Evolutionary conservation across 495 filamentous ascomycete genomes (phyloP), one percentile per base, ranked within the genome.

Genomic region (Neurospora cerealis): DNA sequence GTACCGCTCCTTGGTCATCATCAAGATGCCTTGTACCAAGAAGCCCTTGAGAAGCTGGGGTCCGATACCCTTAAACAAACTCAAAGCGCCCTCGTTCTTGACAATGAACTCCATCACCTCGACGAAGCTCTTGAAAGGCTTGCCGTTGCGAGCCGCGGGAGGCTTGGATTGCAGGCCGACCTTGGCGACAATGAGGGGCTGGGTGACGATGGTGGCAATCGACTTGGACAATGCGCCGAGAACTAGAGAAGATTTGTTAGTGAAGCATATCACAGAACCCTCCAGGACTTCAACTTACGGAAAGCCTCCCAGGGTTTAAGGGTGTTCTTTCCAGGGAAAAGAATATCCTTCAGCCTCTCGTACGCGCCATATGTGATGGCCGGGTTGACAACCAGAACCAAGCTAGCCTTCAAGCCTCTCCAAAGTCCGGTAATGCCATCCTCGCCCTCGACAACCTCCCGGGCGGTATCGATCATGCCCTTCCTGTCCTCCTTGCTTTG

Each of bases 1-100:
- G 74, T 87, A 96, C 94, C 94, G 89, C 83, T 99, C 96, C 85
- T 99, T 99, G 5, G 93, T 97, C 96, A 98, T 99, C 96, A 99
- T 99, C 34, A 99, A 84, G 69, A 98, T 85, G 71, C 96, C 96
- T 79, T 99, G 96, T 6, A 99, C 96, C 66, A 98, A 77, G 62
- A 99, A 83, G 21, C 96, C 96, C 83, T 99, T 99, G 69, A 92
- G 78, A 70, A 99, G 91, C 80, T 99, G 96, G 1, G 96, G 96
- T 0, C 90, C 95, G 79, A 99, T 97, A 32, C 96, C 96, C 85
- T 98, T 99, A 87, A 98, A 98, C 17, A 98, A 87, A 24, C 92
- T 92, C 24, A 91, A 76, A 4, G 86, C 75, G 10, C 96, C 96
- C 81, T 99, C 96, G 75, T 97, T 90, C 76, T 97, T 83, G 66